Conservation (phyloP, 306 rosid species). For the Vigna mungo region DNA sequence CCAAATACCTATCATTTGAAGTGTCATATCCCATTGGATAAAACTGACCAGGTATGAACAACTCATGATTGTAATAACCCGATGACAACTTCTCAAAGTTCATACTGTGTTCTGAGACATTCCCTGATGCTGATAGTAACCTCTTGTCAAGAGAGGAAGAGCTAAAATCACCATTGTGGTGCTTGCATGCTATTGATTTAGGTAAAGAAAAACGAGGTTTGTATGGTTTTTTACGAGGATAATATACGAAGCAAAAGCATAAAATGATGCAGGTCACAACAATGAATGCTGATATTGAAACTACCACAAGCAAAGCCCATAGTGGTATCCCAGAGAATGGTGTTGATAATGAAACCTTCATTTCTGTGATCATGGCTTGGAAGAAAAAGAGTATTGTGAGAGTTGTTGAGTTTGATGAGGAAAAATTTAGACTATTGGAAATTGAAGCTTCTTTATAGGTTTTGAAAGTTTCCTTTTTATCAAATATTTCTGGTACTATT, state of each 20-base stretch:
- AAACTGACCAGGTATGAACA: slow-evolving; percentile 13
- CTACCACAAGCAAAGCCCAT: slow-evolving; percentile 50
- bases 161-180: not conserved
- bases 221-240: slow-evolving; percentile 37
- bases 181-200: slow-evolving; percentile 42
- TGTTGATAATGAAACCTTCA: slow-evolving; percentile 45
- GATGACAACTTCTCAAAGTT: slow-evolving; percentile 16
- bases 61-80: not conserved
- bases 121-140: slow-evolving; percentile 44
- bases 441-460: not conserved
- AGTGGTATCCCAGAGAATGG: slow-evolving; percentile 51
- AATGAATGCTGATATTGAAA: slow-evolving; percentile 28
- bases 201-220: slow-evolving; percentile 37
- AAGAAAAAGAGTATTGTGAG: not conserved
- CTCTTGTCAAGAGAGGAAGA: slow-evolving; percentile 52
- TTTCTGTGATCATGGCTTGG: not conserved
- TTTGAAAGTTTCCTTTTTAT: not conserved
- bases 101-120: slow-evolving; percentile 41
- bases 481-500: not conserved
- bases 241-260: slow-evolving; percentile 30
- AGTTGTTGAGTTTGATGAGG: not conserved
- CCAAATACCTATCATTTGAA: slow-evolving; percentile 2
- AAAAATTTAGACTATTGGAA: not conserved
- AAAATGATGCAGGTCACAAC: slow-evolving; percentile 31
- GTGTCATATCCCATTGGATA: not conserved